phyloP scores from a whole-genome alignment of 768 basidiomycete genomes.

The Coprinellus micaceus region DNA sequence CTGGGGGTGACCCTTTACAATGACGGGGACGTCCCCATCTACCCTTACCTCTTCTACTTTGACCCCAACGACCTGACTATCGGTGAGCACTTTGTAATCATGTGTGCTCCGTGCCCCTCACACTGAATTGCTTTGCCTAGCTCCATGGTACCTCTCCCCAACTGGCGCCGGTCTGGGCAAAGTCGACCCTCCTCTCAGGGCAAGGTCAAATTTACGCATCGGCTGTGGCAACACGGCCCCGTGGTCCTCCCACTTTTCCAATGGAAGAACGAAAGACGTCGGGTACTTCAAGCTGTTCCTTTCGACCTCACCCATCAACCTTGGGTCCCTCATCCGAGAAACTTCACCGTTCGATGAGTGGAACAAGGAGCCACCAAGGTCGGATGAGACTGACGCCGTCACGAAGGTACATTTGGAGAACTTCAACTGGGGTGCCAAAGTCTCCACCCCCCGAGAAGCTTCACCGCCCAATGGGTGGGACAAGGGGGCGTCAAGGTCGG shows the following conservation, averaged over 20 bases:
- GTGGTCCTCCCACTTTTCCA: conserved; percentile 27
- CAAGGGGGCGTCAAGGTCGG: too few species aligned
- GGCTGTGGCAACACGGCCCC: conserved; percentile 38
- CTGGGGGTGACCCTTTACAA: conserved; percentile 37
- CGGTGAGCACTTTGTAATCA: too few species aligned
- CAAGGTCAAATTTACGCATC: conserved; percentile 26
- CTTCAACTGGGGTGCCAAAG: too few species aligned
- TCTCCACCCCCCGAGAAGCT: too few species aligned
- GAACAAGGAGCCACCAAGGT: too few species aligned
- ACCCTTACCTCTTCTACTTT: conserved; percentile 40
- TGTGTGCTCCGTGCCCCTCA: too few species aligned
- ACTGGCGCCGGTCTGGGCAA: conserved; percentile 23
- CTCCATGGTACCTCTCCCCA: conserved; percentile 24
- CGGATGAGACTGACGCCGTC: too few species aligned
- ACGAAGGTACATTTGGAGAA: too few species aligned
- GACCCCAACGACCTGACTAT: conserved; percentile 37
- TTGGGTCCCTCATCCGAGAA: conserved; percentile 29
- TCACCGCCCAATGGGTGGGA: too few species aligned
- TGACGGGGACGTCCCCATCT: conserved; percentile 27
- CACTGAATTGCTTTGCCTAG: too few species aligned
- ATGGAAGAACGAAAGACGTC: conserved; percentile 32
- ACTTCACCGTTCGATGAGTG: conserved; percentile 31
- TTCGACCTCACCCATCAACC: conserved; percentile 32
- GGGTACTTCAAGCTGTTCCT: conserved; percentile 44
- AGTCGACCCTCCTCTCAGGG: conserved; percentile 24